Conservation (phyloP, 352 stramenopile species). For the Globisporangium acanthophoron region DNA sequence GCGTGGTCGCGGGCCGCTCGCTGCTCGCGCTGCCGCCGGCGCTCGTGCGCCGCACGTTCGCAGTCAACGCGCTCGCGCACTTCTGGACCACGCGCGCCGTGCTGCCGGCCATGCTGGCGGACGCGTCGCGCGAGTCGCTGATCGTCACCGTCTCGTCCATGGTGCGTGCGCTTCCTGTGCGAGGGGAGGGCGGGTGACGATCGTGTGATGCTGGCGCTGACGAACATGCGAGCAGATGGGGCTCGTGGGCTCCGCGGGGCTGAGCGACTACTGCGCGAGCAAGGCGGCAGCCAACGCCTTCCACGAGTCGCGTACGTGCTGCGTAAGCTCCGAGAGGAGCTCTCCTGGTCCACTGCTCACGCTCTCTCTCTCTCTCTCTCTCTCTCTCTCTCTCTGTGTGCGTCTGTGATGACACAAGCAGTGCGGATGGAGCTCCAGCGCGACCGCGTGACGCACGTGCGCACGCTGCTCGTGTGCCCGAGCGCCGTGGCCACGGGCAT, state of each 20-base stretch:
- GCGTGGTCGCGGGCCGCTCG: slow-evolving; percentile 36
- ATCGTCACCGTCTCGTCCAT: slow-evolving; percentile 77
- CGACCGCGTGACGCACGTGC: slow-evolving; percentile 46
- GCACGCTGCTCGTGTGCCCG: slow-evolving; percentile 71
- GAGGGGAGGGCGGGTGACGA: no score
- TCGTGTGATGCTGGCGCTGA: background rate
- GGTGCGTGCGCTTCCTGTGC: slow-evolving; percentile 16
- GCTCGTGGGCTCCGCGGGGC: slow-evolving; percentile 47
- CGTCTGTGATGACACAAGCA: slow-evolving; percentile 9
- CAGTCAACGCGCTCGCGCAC: slow-evolving; percentile 62
- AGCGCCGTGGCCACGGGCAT: slow-evolving; percentile 71
- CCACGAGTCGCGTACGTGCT: slow-evolving; percentile 45
- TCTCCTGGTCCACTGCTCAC: background rate
- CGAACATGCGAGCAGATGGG: slow-evolving; percentile 39
- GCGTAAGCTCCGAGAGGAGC: no score
- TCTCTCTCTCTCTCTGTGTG: slow-evolving; percentile 1
- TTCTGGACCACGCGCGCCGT: slow-evolving; percentile 67
- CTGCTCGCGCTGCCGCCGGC: slow-evolving; percentile 32
- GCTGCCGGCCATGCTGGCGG: slow-evolving; percentile 59
- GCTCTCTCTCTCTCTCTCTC: background rate
- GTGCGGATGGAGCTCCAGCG: slow-evolving; percentile 73
- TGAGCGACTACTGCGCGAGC: slow-evolving; percentile 74
- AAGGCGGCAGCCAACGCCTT: slow-evolving; percentile 75
- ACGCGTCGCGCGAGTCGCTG: slow-evolving; percentile 22
- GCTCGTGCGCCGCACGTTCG: slow-evolving; percentile 49